phyloP scores from a whole-genome alignment of 2,329 filamentous ascomycete species.

The Mollisiaceae sp. region DNA sequence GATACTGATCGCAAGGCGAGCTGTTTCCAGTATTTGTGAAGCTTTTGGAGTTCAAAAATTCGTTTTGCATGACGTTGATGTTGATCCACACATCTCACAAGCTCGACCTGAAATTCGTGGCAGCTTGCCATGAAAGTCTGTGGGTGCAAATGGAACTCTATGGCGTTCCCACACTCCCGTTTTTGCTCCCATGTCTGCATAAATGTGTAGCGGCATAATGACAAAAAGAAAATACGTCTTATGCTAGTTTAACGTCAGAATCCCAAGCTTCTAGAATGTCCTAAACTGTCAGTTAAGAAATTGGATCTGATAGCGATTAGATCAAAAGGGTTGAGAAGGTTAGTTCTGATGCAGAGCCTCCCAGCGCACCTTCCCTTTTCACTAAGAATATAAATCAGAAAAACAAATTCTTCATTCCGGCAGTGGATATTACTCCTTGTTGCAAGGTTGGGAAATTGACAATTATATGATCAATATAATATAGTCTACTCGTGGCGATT shows the following conservation, averaged over 20 bases:
- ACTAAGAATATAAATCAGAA: too few species aligned
- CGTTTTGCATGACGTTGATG: background rate
- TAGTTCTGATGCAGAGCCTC: background rate
- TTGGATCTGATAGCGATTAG: background rate
- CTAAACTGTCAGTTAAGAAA: background rate
- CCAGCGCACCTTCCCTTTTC: too few species aligned
- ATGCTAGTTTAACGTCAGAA: background rate
- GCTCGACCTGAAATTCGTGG: background rate
- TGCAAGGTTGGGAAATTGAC: too few species aligned
- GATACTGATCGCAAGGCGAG: background rate
- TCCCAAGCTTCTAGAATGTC: background rate
- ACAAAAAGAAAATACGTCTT: background rate
- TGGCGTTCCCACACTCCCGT: background rate
- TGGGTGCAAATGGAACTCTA: background rate
- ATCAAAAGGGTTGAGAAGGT: background rate
- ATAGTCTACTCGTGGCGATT: too few species aligned
- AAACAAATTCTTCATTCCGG: too few species aligned
- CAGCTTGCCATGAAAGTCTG: background rate
- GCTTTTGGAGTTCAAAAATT: background rate
- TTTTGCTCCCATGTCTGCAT: background rate
- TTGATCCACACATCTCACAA: background rate
- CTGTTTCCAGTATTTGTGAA: slow-evolving; percentile 5
- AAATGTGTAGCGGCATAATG: background rate
- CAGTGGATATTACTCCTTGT: too few species aligned
- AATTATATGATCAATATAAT: too few species aligned